A percentile compares a stretch with the other conserved stretches of the same genome.
phyloP scores from a whole-genome alignment of 1,284 basidiomycete species.

The Cryptococcus depauperatus region DNA sequence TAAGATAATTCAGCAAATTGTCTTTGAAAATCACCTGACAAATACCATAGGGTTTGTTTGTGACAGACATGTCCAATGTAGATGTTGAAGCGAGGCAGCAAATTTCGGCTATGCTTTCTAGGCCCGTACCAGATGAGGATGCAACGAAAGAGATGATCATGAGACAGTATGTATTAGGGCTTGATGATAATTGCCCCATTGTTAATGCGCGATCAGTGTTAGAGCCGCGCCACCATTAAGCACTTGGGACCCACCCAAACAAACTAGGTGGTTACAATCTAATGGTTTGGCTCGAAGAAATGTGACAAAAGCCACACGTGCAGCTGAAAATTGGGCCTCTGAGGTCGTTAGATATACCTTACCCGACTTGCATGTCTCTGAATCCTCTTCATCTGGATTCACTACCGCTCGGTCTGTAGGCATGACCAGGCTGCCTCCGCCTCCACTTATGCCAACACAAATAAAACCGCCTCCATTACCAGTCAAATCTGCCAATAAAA shows the following conservation, averaged over 20 bases:
- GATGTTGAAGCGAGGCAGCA: constrained; percentile 25
- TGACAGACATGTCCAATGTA: constrained; percentile 24
- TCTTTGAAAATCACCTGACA: constrained; percentile 3
- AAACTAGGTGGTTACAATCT: constrained; percentile 12
- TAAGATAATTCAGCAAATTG: background rate
- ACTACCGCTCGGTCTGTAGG: constrained; percentile 9
- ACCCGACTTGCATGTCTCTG: constrained; percentile 12
- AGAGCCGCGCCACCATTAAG: constrained; percentile 36
- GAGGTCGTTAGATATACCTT: constrained; percentile 41
- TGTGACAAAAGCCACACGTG: constrained; percentile 34
- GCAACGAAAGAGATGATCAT: constrained; percentile 32
- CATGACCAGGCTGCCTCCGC: constrained; percentile 4
- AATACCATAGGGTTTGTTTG: constrained; percentile 21
- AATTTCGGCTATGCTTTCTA: constrained; percentile 26
- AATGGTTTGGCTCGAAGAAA: constrained; percentile 37
- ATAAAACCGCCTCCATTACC: constrained; percentile 22
- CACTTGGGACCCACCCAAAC: constrained; percentile 38
- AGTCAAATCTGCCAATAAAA: constrained; percentile 27
- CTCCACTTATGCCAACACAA: constrained; percentile 8
- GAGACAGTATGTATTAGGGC: constrained; percentile 28
- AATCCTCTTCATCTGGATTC: constrained; percentile 7
- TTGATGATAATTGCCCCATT: background rate
- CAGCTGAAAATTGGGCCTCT: constrained; percentile 41
- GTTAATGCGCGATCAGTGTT: constrained; percentile 17
- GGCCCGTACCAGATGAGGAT: constrained; percentile 26